Evolutionary conservation across 2,329 filamentous ascomycete species (phyloP).

Genomic region (Ilyonectria destructans): DNA sequence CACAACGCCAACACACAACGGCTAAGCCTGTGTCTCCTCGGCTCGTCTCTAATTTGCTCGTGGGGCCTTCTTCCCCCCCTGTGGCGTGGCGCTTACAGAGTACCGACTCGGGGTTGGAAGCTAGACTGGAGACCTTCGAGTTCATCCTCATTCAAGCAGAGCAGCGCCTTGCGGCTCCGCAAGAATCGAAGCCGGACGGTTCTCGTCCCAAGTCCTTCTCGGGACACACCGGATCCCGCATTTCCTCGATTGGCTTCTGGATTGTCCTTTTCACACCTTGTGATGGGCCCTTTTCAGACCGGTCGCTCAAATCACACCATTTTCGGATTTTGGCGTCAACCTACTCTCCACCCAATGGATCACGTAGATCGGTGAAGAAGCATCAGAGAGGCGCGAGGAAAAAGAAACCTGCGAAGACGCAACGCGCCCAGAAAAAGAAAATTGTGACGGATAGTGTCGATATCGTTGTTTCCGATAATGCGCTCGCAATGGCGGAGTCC

Average conservation of each 20-base stretch:
- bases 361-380: constrained; percentile 2
- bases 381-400: background rate
- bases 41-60: constrained; percentile 32
- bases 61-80: background rate
- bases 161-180: constrained; percentile 21
- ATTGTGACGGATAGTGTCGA: constrained; percentile 1
- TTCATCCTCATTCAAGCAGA: constrained; percentile 12
- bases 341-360: constrained; percentile 10
- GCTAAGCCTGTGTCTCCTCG: constrained; percentile 8
- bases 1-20: constrained; percentile 15
- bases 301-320: constrained; percentile 29
- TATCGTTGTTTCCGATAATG: constrained; percentile 21
- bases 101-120: constrained; percentile 1
- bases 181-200: constrained; percentile 29
- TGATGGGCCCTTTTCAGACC: constrained; percentile 10
- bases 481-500: constrained; percentile 5
- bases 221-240: constrained; percentile 36
- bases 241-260: constrained; percentile 1
- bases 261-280: constrained; percentile 8
- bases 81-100: constrained; percentile 21
- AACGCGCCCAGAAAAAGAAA: constrained; percentile 24
- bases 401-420: constrained; percentile 1
- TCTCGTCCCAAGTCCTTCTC: constrained; percentile 34
- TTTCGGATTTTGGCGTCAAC: constrained; percentile 11
- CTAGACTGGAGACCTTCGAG: background rate